Percentiles rank a stretch among this genome's conserved stretches.
phyloP scores from a whole-genome alignment of 2,329 filamentous ascomycete species.

The Penicillium psychrosexuale region DNA sequence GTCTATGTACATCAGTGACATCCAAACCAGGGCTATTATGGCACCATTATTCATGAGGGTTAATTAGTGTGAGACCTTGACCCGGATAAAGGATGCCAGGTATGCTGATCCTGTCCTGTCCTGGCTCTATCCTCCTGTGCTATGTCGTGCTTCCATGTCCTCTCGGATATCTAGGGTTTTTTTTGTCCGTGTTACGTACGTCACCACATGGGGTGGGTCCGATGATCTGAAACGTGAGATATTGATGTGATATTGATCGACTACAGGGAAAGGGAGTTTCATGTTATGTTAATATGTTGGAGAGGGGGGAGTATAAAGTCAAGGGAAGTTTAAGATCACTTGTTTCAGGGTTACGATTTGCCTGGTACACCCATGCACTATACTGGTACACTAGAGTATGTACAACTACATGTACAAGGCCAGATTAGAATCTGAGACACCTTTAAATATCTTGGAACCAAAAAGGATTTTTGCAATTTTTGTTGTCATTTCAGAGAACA shows the following conservation, averaged over 20 bases:
- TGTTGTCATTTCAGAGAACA: constrained; percentile 42
- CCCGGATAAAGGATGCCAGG: not conserved
- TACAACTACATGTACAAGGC: not conserved
- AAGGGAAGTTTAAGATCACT: not conserved
- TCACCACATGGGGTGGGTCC: constrained; percentile 9
- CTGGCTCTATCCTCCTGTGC: not conserved
- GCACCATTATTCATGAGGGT: constrained; percentile 6
- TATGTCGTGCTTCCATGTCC: not conserved
- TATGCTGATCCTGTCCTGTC: not conserved
- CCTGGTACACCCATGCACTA: not conserved
- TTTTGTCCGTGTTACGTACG: not conserved
- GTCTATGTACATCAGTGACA: not conserved
- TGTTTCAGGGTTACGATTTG: not conserved
- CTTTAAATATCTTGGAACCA: constrained; percentile 40
- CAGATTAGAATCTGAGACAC: not conserved
- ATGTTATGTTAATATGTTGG: not conserved
- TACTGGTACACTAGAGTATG: not conserved
- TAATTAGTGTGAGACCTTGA: not conserved
- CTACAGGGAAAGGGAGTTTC: not conserved
- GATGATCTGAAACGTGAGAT: constrained; percentile 10
- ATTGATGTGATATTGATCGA: not conserved
- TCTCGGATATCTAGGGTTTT: not conserved
- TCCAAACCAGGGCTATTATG: not conserved
- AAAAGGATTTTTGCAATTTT: constrained; percentile 33
- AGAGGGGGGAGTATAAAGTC: not conserved